These are phyloP conservation scores for Calonectria pauciramosa DNA, from an alignment of 2,329 filamentous ascomycete species.

Conservation along the genomic window DNA sequence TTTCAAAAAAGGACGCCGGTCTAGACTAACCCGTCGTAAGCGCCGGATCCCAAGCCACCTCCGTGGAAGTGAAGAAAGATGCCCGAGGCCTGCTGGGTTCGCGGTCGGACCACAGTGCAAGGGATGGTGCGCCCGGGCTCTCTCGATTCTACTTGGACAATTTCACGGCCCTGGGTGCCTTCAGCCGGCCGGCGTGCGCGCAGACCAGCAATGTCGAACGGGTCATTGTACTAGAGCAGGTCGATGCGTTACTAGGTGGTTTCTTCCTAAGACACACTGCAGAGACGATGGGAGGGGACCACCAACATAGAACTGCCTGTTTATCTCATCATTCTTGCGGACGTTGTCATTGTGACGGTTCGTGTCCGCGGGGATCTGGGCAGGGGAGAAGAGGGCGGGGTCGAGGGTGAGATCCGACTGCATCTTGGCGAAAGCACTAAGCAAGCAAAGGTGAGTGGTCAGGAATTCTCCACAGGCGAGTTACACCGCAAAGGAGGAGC, in stretches of 20 bases:
- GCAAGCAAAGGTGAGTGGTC: background rate
- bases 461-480: background rate
- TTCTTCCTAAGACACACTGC: background rate
- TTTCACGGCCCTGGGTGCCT: background rate
- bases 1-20: background rate
- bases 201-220: background rate
- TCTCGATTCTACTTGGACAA: conserved; percentile 2
- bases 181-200: background rate
- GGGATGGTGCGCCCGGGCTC: conserved; percentile 12
- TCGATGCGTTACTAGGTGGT: background rate
- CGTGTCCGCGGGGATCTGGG: conserved; percentile 1
- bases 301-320: conserved; percentile 12
- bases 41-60: conserved; percentile 10
- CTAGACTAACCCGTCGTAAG: conserved; percentile 9
- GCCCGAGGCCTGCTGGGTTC: background rate
- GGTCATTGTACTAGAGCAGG: conserved; percentile 1
- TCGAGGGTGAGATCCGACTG: conserved; percentile 19
- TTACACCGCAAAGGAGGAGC: background rate
- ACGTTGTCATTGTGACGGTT: background rate
- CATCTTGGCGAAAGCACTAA: conserved; percentile 1
- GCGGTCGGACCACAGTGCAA: conserved; percentile 11
- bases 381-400: background rate
- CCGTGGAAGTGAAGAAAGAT: conserved; percentile 24
- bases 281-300: too few relatives aligned
- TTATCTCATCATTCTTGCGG: conserved; percentile 6